Evolutionary conservation across 2,329 filamentous ascomycete species (phyloP), one percentile per base, ranked within the genome.

Genomic region (Stagonosporopsis tanaceti): DNA sequence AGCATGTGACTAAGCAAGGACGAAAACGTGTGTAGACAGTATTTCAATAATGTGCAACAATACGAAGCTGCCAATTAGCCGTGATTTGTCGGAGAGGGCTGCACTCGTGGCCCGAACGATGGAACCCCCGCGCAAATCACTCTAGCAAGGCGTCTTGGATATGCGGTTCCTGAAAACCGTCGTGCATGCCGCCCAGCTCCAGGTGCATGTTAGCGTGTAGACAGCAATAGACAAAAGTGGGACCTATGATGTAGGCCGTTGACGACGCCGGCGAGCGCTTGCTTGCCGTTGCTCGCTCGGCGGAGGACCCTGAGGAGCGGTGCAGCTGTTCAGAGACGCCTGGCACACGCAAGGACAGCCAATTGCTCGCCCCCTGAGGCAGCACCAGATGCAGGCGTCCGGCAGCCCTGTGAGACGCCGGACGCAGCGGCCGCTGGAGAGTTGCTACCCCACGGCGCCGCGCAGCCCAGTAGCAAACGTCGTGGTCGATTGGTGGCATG

Each of bases 151-250:
- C 32, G 38, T 47, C 30, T 17, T 53, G 48, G 54, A 53, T 30
- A 39, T 24, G 48, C 15, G n/a, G 54, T 57, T 48, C 48, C 48
- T 57, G 54, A 53, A 53, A 53, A 57, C 48, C 54, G 32, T 48
- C 44, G 24, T 40, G 54, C 44, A 57, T 45, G 38, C 12, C 37
- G 38, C 12, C 37, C 44, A 34, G 47, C 28, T 44, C 54, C 48
- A 22, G 37, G 42, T 52, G 25, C 38, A 45, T 25, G 4, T 27
- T 57, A 57, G 54, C 48, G 48, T 24, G 25, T 2, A 39, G 25
- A 5, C 44, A 28, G 32, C 32, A n/a, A 34, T 34, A n/a, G 32
- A 34, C 32, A 15, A 25, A 25, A 53, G 54, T 57, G 54, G 54
- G 39, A 24, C 47, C 40, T 35, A 52, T 57, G 54, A 57, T 53